Conservation (phyloP, 2,329 filamentous ascomycete genomes). For the Fusarium stilboides region DNA sequence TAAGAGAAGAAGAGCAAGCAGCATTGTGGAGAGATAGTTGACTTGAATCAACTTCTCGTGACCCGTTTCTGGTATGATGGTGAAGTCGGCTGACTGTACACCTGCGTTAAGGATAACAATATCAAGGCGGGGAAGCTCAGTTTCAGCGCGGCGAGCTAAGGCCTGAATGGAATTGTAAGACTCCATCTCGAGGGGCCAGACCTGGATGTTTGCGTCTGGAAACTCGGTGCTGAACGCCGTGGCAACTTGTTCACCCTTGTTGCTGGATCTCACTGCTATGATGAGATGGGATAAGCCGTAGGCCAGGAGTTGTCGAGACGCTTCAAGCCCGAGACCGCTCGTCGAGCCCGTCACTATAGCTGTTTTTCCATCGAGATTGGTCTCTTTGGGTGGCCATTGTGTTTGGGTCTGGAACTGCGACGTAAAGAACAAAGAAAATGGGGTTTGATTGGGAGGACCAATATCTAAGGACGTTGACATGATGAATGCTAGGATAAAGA, state of each 20-base stretch:
- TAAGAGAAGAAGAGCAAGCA: neutral
- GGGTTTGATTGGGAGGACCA: too few species aligned
- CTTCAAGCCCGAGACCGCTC: conserved; percentile 2
- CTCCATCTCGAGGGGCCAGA: conserved; percentile 9
- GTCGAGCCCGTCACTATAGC: conserved; percentile 3
- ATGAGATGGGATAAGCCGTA: neutral
- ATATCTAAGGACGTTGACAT: too few species aligned
- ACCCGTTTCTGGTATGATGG: neutral
- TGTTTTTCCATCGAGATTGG: neutral
- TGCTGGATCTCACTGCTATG: neutral
- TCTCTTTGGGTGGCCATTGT: too few species aligned
- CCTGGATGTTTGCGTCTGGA: neutral
- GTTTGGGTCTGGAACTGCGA: too few species aligned
- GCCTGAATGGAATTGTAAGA: neutral
- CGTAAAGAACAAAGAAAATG: too few species aligned
- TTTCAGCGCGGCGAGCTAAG: neutral
- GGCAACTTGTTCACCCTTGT: neutral
- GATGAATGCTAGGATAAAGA: too few species aligned
- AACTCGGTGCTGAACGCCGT: neutral
- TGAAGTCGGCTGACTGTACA: neutral
- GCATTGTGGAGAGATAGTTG: neutral
- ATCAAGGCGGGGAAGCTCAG: neutral
- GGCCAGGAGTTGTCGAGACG: neutral
- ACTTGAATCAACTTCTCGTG: conserved; percentile 2
- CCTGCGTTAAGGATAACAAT: conserved; percentile 9